Conservation (phyloP, 352 stramenopile genomes). For the Pythium sukuiense region DNA sequence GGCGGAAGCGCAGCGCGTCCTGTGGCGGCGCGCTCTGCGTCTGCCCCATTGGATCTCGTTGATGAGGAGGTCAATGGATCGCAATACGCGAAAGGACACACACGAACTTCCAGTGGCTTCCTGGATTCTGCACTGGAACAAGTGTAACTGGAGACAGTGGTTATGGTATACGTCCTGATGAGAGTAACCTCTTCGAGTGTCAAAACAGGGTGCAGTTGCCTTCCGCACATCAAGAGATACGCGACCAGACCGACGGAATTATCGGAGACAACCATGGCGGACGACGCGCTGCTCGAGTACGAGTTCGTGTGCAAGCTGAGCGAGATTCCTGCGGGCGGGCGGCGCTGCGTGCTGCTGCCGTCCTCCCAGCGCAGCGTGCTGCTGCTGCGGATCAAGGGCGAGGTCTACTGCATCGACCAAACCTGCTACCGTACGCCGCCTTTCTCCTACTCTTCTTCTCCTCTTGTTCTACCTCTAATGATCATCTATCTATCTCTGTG, state of each 20-base stretch:
- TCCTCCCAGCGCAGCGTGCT: slow-evolving; percentile 72
- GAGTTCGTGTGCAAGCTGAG: slow-evolving; percentile 69
- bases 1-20: slow-evolving; percentile 58
- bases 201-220: background rate
- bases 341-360: slow-evolving; percentile 58
- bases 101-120: background rate
- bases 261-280: slow-evolving; percentile 8
- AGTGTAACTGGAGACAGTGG: background rate
- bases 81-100: background rate
- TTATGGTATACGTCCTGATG: background rate
- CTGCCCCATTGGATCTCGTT: slow-evolving; percentile 40
- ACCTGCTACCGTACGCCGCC: slow-evolving; percentile 76
- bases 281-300: slow-evolving; percentile 43
- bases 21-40: slow-evolving; percentile 52
- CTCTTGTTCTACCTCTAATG: background rate
- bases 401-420: slow-evolving; percentile 86
- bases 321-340: slow-evolving; percentile 53
- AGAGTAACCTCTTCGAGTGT: background rate
- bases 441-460: background rate
- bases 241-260: background rate
- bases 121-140: background rate
- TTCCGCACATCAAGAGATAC: background rate
- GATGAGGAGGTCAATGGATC: background rate
- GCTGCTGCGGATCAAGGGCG: slow-evolving; percentile 54
- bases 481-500: background rate